These are phyloP conservation scores for Allantophomopsis cytisporea DNA, from an alignment of 2,329 filamentous ascomycete genomes.

Conservation along the genomic window DNA sequence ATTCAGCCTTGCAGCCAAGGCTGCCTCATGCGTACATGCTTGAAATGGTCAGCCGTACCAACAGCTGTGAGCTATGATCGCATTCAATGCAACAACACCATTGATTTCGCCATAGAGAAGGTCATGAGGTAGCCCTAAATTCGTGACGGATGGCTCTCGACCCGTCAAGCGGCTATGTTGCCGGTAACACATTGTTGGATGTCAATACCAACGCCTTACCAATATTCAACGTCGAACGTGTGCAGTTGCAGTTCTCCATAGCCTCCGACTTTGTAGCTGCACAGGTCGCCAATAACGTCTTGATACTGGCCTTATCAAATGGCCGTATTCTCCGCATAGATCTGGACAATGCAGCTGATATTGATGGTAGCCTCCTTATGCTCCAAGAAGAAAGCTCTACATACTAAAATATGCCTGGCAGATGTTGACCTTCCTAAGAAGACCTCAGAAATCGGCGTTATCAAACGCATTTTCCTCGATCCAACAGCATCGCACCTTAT, in stretches of 20 bases:
- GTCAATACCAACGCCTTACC: conserved; percentile 52
- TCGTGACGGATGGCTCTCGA: conserved; percentile 51
- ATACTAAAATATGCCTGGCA: conserved; percentile 20
- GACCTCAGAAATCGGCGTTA: conserved; percentile 78
- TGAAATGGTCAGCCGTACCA: no score
- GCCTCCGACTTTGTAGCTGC: conserved; percentile 93
- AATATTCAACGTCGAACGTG: conserved; percentile 88
- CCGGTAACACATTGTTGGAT: conserved; percentile 46
- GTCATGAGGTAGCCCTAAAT: conserved; percentile 14
- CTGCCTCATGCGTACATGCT: no score
- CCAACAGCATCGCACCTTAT: conserved; percentile 91
- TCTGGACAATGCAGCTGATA: conserved; percentile 83
- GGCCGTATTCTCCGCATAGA: conserved; percentile 90
- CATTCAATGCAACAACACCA: no score
- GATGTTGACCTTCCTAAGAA: conserved; percentile 97
- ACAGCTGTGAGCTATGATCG: no score
- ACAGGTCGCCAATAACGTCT: conserved; percentile 93
- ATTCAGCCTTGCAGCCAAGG: no score
- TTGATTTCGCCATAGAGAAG: no score
- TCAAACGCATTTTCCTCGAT: conserved; percentile 92
- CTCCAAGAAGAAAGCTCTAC: not conserved
- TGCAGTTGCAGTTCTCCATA: conserved; percentile 87
- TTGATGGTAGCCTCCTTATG: conserved; percentile 51
- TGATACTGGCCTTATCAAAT: conserved; percentile 83
- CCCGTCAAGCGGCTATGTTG: conserved; percentile 57